Percentiles rank a stretch among this genome's conserved stretches.
phyloP scores from a whole-genome alignment of 108 stramenopile species.

The Skeletonema costatum region DNA sequence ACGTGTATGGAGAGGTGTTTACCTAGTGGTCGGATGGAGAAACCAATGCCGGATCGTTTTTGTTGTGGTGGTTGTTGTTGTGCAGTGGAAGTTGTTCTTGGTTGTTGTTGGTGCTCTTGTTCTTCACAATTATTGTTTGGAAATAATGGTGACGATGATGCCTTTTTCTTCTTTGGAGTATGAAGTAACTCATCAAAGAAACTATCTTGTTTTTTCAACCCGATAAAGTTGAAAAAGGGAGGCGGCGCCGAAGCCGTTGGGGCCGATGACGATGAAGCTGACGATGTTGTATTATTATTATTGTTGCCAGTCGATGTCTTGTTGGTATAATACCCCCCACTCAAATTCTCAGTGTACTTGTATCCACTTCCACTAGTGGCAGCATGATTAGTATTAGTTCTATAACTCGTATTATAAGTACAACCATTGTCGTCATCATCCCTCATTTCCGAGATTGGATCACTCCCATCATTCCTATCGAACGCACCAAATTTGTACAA shows the following conservation, averaged over 20 bases:
- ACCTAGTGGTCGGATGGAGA: slow-evolving; percentile 26
- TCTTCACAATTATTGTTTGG: background rate
- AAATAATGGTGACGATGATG: background rate
- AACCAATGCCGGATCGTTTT: slow-evolving; percentile 30
- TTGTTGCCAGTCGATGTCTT: background rate
- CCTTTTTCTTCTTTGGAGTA: background rate
- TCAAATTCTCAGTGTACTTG: slow-evolving; percentile 33
- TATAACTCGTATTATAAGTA: background rate
- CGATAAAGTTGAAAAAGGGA: background rate
- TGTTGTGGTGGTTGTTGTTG: background rate
- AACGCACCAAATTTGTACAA: slow-evolving; percentile 40
- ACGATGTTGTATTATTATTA: background rate
- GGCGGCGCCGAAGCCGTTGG: background rate
- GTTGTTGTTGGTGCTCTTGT: background rate
- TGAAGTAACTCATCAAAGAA: slow-evolving; percentile 41
- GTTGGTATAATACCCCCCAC: slow-evolving; percentile 42
- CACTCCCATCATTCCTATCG: slow-evolving; percentile 11
- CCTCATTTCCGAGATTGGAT: background rate
- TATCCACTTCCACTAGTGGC: background rate
- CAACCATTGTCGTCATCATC: background rate
- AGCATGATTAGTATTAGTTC: background rate
- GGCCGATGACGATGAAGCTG: background rate
- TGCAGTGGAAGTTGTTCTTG: background rate
- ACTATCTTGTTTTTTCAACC: slow-evolving; percentile 19
- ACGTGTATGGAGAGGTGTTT: slow-evolving; percentile 37